Evolutionary conservation across 1,139 yeast genomes (phyloP), one percentile per base, ranked within the genome.

Genomic region (Pichia sp.): DNA sequence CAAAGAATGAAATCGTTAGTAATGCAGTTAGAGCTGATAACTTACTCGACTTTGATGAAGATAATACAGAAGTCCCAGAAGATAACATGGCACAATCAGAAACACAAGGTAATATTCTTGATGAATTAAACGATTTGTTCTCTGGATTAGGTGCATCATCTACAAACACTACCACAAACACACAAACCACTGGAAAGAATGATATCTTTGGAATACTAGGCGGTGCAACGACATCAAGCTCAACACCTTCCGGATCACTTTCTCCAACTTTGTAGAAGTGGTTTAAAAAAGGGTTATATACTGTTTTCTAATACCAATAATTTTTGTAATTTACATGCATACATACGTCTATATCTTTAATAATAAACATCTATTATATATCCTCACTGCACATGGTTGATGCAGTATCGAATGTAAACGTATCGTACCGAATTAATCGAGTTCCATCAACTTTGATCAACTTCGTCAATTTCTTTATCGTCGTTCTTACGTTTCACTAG

Each of bases 41-140:
- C 59, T 73, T 93, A 57, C 77, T 93, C 43, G 96, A 93, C 63
- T 82, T 93, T 56, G 96, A 87, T 59, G 85, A 80, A 53, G 81
- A 70, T 53, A 80, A 70, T 28, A 78, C 71, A n/a, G 70, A 63
- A 1, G 55, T 49, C 11, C 44, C 42, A 4, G 39, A 20, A 3
- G 27, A 31, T 4, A 21, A 17, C 3, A 47, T 54, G 14, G 44
- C 53, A 14, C 55, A 50, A n/a, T 32, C 37, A 21, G 45, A 34
- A 10, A 15, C 34, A 17, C 46, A 44, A 20, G 51, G 54, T n/a
- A 66, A 72, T 50, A 72, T 79, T 22, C 69, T 85, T 52, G 85
- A 79, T 55, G 93, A 85, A 58, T 72, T 85, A 60, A 84, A 81
- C 57, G 91, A 83, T 60, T 69, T 85, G 47, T 85, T 85, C 57